Evolutionary conservation across 129 eudicot species (phyloP), one percentile per base, ranked within the genome.

Genomic region (Flaveria linearis): DNA sequence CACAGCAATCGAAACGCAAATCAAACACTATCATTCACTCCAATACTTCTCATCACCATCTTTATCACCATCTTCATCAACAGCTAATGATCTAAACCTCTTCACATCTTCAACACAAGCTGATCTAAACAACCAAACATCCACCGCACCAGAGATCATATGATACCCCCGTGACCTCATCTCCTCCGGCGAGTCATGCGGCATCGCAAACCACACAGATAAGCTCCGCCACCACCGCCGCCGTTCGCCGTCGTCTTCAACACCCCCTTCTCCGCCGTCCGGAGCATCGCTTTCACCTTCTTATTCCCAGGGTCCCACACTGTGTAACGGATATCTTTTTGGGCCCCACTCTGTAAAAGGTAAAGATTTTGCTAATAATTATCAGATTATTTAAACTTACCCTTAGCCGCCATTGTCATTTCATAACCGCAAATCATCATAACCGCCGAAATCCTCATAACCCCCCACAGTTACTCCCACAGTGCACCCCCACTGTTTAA

Each of bases 231-330:
- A 0, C 87, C 88, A 33, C 69, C 46, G 2, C 74, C 78, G 20
- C 69, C 72, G 15, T 68, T 36, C 62, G 18, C 75, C 11, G 53
- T 69, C 23, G 69, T 61, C 75, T 71, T 81, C 78, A 92, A 39
- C 80, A 90, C 97, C 12, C 77, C 92, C 64, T 88, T 88, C 89
- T 93, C 97, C 15, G 92, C 96, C 10, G 68, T 70, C 72, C 77
- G 75, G 86, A 93, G 6, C 82, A 78, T 69, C 77, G 86, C 92
- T 83, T 71, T 93, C 80, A 93, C 98, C 66, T 90, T 93, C 97
- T 90, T 88, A 73, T 93, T 71, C 57, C 98, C 98, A 0, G 97
- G 97, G 66, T 90, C 98, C 98, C 98, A 93, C 84, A 90, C n/a
- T n/a, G n/a, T n/a, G n/a, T n/a, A n/a, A n/a, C n/a, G n/a, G n/a